phyloP scores from a whole-genome alignment of 2,329 filamentous ascomycete species.

The Cryphonectria japonica region DNA sequence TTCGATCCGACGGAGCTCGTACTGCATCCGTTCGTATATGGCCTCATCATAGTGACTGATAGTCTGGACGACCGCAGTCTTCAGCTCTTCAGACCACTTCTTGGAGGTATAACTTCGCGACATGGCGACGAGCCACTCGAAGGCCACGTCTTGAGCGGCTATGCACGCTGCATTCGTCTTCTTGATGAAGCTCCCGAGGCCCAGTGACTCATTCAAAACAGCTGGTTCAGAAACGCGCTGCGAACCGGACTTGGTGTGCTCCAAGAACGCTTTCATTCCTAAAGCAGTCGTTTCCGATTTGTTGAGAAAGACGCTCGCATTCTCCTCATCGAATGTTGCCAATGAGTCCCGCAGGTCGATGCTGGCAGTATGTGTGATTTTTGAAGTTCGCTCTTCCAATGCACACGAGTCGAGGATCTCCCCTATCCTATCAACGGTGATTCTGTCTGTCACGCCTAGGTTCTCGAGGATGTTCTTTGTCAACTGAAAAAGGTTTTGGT shows the following conservation, averaged over 20 bases:
- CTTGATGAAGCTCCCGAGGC: slow-evolving; percentile 56
- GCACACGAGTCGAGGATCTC: slow-evolving; percentile 58
- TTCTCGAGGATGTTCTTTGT: slow-evolving; percentile 60
- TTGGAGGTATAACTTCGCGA: slow-evolving; percentile 52
- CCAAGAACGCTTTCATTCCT: slow-evolving; percentile 64
- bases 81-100: slow-evolving; percentile 64
- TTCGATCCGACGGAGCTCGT: slow-evolving; percentile 43
- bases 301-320: slow-evolving; percentile 54
- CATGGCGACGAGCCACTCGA: slow-evolving; percentile 59
- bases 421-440: slow-evolving; percentile 48
- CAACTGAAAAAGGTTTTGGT: slow-evolving; percentile 59
- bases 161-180: slow-evolving; percentile 54
- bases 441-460: slow-evolving; percentile 56
- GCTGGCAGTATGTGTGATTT: slow-evolving; percentile 50
- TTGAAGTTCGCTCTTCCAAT: slow-evolving; percentile 54
- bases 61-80: slow-evolving; percentile 60
- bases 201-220: slow-evolving; percentile 56
- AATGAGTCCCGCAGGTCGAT: slow-evolving; percentile 55
- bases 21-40: slow-evolving; percentile 51
- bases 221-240: slow-evolving; percentile 53
- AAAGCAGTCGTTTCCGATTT: slow-evolving; percentile 57
- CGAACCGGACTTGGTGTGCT: slow-evolving; percentile 62
- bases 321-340: slow-evolving; percentile 57
- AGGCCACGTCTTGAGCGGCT: slow-evolving; percentile 60
- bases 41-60: slow-evolving; percentile 57